Conservation (phyloP, 2,329 filamentous ascomycete species). For the Plenodomus biglobosus region DNA sequence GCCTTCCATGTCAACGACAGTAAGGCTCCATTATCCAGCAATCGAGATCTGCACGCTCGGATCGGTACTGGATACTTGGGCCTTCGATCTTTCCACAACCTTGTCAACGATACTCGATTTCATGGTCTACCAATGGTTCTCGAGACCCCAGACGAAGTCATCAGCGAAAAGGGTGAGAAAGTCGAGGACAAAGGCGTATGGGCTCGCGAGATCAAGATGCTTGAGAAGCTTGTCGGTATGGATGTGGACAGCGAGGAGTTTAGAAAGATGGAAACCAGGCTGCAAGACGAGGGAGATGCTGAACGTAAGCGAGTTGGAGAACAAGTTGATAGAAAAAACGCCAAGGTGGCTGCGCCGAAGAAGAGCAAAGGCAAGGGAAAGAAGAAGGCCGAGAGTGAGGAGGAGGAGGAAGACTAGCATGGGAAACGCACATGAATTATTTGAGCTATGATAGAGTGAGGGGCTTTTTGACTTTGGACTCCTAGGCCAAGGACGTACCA, state of each 20-base stretch:
- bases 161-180: constrained; percentile 62
- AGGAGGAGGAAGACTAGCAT: constrained; percentile 13
- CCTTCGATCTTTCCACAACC: constrained; percentile 82
- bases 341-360: constrained; percentile 44
- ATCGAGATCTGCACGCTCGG: constrained; percentile 90
- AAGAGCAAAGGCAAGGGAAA: constrained; percentile 34
- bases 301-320: constrained; percentile 76
- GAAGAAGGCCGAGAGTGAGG: constrained; percentile 33
- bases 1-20: constrained; percentile 94
- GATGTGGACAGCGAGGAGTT: constrained; percentile 77
- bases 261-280: constrained; percentile 60
- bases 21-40: constrained; percentile 81
- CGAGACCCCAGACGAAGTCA: constrained; percentile 88
- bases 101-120: constrained; percentile 81
- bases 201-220: constrained; percentile 91
- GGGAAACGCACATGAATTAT: background rate
- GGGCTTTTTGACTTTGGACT: background rate
- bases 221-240: constrained; percentile 86
- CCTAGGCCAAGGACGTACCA: too few relatives aligned
- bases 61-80: constrained; percentile 95
- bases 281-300: constrained; percentile 67
- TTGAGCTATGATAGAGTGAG: background rate
- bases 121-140: constrained; percentile 84
- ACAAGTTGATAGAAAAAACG: constrained; percentile 67
- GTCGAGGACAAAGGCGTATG: constrained; percentile 80